Conservation (phyloP, 345 rosid species). For the Moricandia arvensis region DNA sequence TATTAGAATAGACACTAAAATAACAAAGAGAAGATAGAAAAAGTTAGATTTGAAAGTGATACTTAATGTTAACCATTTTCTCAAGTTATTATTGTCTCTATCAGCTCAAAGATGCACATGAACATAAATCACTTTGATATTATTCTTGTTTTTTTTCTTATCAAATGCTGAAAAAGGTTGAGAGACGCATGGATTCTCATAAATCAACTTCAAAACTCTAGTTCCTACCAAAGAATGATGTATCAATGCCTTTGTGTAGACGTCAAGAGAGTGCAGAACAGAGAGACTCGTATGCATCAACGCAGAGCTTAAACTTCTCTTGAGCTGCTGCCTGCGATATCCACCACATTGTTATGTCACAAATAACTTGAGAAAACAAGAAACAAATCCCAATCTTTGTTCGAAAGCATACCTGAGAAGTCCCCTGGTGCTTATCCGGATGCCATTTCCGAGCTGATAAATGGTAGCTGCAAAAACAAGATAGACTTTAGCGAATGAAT, state of each 20-base stretch:
- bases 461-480: slow-evolving; percentile 55
- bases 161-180: not conserved
- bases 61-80: not conserved
- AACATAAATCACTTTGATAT: not conserved
- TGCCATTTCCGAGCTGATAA: slow-evolving; percentile 85
- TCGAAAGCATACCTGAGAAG: slow-evolving; percentile 51
- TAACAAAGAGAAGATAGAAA: not conserved
- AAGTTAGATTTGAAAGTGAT: not conserved
- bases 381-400: not conserved
- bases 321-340: slow-evolving; percentile 62
- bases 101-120: not conserved
- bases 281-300: slow-evolving; percentile 73
- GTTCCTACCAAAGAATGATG: slow-evolving; percentile 2
- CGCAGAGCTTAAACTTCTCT: slow-evolving; percentile 85
- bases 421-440: slow-evolving; percentile 84
- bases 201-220: slow-evolving; percentile 16
- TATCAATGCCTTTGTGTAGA: not conserved
- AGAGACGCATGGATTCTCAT: not conserved
- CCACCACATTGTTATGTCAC: slow-evolving; percentile 1
- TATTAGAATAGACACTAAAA: too few species aligned
- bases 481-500: not conserved
- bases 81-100: not conserved
- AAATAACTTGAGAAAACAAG: not conserved
- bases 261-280: slow-evolving; percentile 53
- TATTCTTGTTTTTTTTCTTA: too few species aligned